Conservation (phyloP, 148 eudicot genomes). For the Tetragonia tetragonoides region DNA sequence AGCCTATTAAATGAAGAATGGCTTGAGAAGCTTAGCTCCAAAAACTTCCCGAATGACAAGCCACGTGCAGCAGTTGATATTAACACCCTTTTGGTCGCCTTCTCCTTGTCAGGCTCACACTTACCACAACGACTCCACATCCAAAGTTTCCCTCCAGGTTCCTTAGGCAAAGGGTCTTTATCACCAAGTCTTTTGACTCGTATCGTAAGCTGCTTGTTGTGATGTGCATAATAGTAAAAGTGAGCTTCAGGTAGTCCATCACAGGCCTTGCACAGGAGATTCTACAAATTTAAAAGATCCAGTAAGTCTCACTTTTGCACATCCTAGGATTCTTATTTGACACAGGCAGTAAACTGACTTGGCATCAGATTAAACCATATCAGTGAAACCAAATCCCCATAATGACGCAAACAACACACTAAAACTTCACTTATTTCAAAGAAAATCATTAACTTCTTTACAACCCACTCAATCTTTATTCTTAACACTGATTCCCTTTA, state of each 20-base stretch:
- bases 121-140: constrained; percentile 98
- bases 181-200: constrained; percentile 56
- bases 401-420: neutral
- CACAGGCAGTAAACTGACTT: neutral
- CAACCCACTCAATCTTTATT: neutral
- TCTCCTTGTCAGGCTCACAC: constrained; percentile 53
- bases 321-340: neutral
- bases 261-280: constrained; percentile 61
- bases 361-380: neutral
- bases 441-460: neutral
- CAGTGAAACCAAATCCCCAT: constrained; percentile 2
- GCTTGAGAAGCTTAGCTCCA: constrained; percentile 89
- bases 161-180: constrained; percentile 54
- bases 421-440: neutral
- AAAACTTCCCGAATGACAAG: constrained; percentile 92
- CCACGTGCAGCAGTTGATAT: constrained; percentile 76
- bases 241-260: constrained; percentile 72
- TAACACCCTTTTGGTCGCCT: constrained; percentile 78
- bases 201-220: constrained; percentile 78
- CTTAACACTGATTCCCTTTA: neutral
- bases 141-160: constrained; percentile 80
- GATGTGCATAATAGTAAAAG: constrained; percentile 78
- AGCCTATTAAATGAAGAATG: constrained; percentile 57
- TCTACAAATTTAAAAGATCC: constrained; percentile 19
- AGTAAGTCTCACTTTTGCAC: neutral